Evolutionary conservation across 1,284 basidiomycete species (phyloP).

Genomic region (Tylopilus orsonianus): DNA sequence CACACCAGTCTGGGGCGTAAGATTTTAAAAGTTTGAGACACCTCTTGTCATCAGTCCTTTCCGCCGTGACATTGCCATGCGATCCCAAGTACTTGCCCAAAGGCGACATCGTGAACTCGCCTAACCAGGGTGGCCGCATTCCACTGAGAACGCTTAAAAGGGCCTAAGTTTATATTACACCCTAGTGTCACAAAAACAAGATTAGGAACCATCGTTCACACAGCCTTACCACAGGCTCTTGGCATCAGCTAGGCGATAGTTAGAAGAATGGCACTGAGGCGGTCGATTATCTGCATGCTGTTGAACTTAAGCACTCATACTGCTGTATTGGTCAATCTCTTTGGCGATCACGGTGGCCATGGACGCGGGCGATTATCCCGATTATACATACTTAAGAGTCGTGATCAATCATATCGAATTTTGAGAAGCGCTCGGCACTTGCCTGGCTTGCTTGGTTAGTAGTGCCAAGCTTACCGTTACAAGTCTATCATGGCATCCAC

Average conservation of each 20-base stretch:
- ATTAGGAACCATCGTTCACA: too few relatives aligned
- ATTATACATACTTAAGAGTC: too few relatives aligned
- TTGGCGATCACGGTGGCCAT: too few relatives aligned
- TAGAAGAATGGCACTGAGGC: too few relatives aligned
- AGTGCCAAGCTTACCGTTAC: not conserved
- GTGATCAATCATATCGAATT: too few relatives aligned
- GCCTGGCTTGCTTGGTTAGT: too few relatives aligned
- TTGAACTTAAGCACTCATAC: too few relatives aligned
- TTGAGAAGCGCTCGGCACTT: not conserved
- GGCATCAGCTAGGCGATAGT: too few relatives aligned
- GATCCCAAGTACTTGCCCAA: conserved; percentile 7
- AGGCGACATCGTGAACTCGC: conserved; percentile 18
- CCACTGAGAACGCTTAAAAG: not conserved
- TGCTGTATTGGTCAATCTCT: too few relatives aligned
- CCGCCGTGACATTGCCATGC: conserved; percentile 11
- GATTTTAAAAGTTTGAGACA: conserved; percentile 51
- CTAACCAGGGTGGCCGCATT: not conserved
- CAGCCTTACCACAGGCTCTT: not conserved
- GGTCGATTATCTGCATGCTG: too few relatives aligned
- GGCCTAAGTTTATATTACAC: not conserved
- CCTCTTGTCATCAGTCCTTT: conserved; percentile 33
- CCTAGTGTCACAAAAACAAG: too few relatives aligned
- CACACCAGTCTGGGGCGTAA: conserved; percentile 75
- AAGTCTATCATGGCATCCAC: conserved; percentile 22
- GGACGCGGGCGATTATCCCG: too few relatives aligned